Conservation (phyloP, 2,329 filamentous ascomycete species). For the Hymenoscyphus infarciens region DNA sequence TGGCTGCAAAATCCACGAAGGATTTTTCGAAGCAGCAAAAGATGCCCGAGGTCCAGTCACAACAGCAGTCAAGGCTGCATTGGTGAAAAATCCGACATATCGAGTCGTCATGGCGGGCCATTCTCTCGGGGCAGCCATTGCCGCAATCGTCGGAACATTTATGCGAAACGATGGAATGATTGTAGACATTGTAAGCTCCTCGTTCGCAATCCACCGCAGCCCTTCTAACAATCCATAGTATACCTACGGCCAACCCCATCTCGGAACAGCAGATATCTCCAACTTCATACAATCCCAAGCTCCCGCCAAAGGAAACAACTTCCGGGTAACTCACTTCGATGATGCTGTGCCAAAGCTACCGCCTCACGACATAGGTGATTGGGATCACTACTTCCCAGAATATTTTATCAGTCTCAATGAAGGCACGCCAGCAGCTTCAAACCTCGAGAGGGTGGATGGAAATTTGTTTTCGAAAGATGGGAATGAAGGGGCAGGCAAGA, state of each 20-base stretch:
- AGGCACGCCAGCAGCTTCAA: conserved; percentile 13
- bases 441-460: conserved; percentile 8
- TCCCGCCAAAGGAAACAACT: conserved; percentile 41
- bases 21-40: conserved; percentile 26
- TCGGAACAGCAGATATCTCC: conserved; percentile 32
- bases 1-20: conserved; percentile 28
- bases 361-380: conserved; percentile 35
- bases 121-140: conserved; percentile 33
- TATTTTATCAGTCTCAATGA: conserved; percentile 25
- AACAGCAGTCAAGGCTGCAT: conserved; percentile 17
- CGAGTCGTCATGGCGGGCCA: conserved; percentile 33
- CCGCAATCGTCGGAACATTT: conserved; percentile 29
- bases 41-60: conserved; percentile 23
- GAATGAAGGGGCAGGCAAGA: conserved; percentile 12
- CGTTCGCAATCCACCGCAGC: not conserved
- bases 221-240: conserved; percentile 18
- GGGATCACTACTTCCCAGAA: conserved; percentile 26
- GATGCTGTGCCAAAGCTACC: conserved; percentile 69
- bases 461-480: conserved; percentile 18
- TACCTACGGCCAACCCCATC: conserved; percentile 34
- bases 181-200: conserved; percentile 18
- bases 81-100: conserved; percentile 24
- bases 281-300: conserved; percentile 29
- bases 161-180: conserved; percentile 23
- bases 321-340: conserved; percentile 62